phyloP scores from a whole-genome alignment of 495 filamentous ascomycete genomes.

The Talaromyces proteolyticus region DNA sequence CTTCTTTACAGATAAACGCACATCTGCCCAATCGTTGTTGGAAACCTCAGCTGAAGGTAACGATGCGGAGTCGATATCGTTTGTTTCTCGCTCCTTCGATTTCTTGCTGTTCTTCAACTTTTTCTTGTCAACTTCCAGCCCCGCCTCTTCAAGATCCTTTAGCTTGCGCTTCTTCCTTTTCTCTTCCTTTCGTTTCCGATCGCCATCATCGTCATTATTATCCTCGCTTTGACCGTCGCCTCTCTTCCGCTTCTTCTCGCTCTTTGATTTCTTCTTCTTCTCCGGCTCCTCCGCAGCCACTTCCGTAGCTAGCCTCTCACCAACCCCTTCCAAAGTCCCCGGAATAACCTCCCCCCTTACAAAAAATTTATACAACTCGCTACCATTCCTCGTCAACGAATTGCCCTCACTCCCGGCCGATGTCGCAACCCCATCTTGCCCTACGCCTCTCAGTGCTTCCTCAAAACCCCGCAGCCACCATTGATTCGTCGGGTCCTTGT shows the following conservation, averaged over 20 bases:
- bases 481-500: constrained; percentile 56
- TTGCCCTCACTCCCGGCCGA: constrained; percentile 18
- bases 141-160: constrained; percentile 14
- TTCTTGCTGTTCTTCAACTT: background rate
- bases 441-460: constrained; percentile 64
- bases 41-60: background rate
- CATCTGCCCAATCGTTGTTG: background rate
- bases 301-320: background rate
- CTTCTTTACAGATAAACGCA: no score
- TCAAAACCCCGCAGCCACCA: constrained; percentile 85
- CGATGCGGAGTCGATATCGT: no score
- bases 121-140: background rate
- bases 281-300: background rate
- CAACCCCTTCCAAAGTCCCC: constrained; percentile 51
- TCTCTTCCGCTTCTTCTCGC: constrained; percentile 16
- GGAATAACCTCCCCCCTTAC: constrained; percentile 65
- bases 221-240: background rate
- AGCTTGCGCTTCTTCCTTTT: constrained; percentile 1
- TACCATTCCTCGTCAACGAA: constrained; percentile 23
- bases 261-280: constrained; percentile 8
- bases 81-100: background rate
- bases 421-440: constrained; percentile 32
- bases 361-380: constrained; percentile 76
- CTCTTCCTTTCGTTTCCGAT: constrained; percentile 1
- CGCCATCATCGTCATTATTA: background rate